Evolutionary conservation across 495 filamentous ascomycete genomes (phyloP).

Genomic region (Aspergillus leporis): DNA sequence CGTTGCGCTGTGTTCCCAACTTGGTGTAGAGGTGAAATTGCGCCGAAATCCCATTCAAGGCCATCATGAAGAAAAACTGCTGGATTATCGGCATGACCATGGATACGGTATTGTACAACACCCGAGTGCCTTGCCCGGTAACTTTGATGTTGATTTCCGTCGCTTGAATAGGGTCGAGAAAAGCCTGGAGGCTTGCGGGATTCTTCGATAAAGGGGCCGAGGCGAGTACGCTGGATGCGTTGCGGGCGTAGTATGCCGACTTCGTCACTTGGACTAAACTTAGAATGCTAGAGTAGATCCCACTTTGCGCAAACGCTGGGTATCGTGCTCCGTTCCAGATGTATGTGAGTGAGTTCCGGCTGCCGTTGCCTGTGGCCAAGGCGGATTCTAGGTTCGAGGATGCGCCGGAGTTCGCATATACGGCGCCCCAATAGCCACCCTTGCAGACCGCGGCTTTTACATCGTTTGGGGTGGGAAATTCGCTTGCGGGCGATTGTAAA

Average conservation of each 20-base stretch:
- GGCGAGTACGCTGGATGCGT: constrained; percentile 26
- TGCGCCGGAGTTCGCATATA: constrained; percentile 33
- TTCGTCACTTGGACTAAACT: constrained; percentile 28
- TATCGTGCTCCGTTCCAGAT: constrained; percentile 51
- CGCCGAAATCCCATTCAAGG: constrained; percentile 33
- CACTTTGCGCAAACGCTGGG: constrained; percentile 32
- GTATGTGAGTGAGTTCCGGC: constrained; percentile 31
- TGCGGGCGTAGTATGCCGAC: constrained; percentile 28
- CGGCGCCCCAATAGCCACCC: constrained; percentile 39
- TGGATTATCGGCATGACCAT: constrained; percentile 44
- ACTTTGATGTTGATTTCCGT: constrained; percentile 39
- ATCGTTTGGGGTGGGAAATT: constrained; percentile 23
- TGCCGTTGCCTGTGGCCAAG: constrained; percentile 24
- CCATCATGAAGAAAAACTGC: constrained; percentile 51
- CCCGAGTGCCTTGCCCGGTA: constrained; percentile 39
- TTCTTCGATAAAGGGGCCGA: constrained; percentile 17
- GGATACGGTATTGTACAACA: constrained; percentile 46
- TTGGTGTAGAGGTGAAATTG: constrained; percentile 37
- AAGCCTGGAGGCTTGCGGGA: constrained; percentile 26
- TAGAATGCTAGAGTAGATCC: constrained; percentile 27
- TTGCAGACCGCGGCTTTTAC: constrained; percentile 35
- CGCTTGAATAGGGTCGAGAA: constrained; percentile 39
- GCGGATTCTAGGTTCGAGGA: constrained; percentile 31
- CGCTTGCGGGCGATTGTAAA: constrained; percentile 13
- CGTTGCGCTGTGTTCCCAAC: constrained; percentile 35